phyloP scores from a whole-genome alignment of 306 rosid species.

The Dryas octopetala region DNA sequence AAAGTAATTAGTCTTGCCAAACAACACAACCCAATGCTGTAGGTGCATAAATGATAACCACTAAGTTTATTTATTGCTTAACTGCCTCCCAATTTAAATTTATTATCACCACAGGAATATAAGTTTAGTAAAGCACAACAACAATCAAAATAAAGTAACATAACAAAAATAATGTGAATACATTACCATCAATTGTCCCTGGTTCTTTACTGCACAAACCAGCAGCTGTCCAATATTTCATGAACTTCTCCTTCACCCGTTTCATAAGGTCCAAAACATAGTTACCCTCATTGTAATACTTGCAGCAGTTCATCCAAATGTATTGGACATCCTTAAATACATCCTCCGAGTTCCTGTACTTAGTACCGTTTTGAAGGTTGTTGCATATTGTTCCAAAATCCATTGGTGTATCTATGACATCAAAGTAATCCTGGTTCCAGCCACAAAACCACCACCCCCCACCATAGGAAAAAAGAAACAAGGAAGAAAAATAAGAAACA shows the following conservation, averaged over 20 bases:
- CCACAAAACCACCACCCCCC: background rate
- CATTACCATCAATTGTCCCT: conserved; percentile 46
- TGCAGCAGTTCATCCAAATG: conserved; percentile 67
- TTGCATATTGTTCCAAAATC: conserved; percentile 72
- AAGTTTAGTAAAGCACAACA: background rate
- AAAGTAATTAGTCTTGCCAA: too few species aligned
- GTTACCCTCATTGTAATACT: conserved; percentile 68
- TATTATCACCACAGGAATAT: background rate
- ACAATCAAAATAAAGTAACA: background rate
- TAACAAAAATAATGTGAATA: background rate
- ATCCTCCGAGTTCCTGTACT: conserved; percentile 58
- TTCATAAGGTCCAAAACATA: conserved; percentile 68
- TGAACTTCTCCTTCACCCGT: conserved; percentile 64
- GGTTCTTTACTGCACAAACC: conserved; percentile 50
- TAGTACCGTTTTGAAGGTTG: conserved; percentile 52
- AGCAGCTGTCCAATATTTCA: conserved; percentile 66
- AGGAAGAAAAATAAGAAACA: background rate
- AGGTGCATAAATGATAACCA: background rate
- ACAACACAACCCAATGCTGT: too few species aligned
- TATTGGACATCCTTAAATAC: conserved; percentile 59
- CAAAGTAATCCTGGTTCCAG: conserved; percentile 68
- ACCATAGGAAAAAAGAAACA: background rate
- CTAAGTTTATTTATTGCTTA: background rate
- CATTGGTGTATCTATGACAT: conserved; percentile 66
- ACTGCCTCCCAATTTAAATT: background rate